Evolutionary conservation across 495 filamentous ascomycete genomes (phyloP), one percentile per base, ranked within the genome.

Genomic region (Letharia lupina): DNA sequence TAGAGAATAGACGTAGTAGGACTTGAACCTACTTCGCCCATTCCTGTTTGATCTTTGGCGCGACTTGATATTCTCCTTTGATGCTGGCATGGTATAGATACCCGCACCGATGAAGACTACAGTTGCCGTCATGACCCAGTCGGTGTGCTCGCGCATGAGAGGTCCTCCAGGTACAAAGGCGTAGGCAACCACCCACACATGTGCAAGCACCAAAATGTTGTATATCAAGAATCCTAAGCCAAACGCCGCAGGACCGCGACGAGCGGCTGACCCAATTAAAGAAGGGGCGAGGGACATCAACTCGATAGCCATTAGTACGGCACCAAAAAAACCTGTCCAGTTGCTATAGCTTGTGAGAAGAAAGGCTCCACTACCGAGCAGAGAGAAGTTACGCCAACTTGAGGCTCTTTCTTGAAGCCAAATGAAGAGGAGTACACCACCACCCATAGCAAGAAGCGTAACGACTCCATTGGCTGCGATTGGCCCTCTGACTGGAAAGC

Each of bases 151-250:
- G 33, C 95, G 87, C 57, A 98, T 88, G 1, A 96, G 80, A 4
- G 91, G 93, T 39, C 94, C 95, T 52, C 95, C 95, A 20, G 94
- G 95, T n/a, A 99, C 95, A 72, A 99, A 99, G 60, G 95, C 95
- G 70, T 99, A 99, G 10, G 95, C 95, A 31, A 99, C 95, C 61
- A 96, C 89, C 95, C 95, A 99, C 47, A 97, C 92, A 72, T 97
- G 92, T 77, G 94, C 94, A 60, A 99, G 82, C 28, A 96, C 85
- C 74, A 98, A 72, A 74, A 97, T 79, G 73, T 97, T 95, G 77
- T 97, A 98, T 42, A 94, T 76, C 47, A 96, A 73, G 77, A 95
- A 96, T 15, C 87, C 93, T 41, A 96, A 68, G 11, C 93, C 93
- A 73, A 99, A 98, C 37, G 79, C 80, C 1, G 83, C 91, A 12